Conservation (phyloP, 208 protist species). For the Acanthamoeba culbertsoni region DNA sequence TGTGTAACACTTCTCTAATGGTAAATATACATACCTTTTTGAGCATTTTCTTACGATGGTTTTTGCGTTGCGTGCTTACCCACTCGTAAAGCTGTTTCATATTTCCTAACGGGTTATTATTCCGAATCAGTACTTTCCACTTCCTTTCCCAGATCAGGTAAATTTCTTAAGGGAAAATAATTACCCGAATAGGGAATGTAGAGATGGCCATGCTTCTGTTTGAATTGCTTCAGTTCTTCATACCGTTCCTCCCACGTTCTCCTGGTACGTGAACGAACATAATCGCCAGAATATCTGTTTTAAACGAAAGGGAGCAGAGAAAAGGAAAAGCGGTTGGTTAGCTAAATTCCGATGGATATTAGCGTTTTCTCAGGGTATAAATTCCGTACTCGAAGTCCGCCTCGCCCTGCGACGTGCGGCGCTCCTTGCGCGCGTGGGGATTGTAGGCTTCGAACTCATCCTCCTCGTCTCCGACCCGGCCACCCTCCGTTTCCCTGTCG, state of each 20-base stretch:
- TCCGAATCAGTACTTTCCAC: no score
- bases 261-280: background rate
- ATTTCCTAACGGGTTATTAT: background rate
- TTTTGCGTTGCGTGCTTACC: slow-evolving; percentile 20
- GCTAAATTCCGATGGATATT: no score
- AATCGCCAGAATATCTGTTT: background rate
- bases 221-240: slow-evolving; percentile 9
- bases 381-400: background rate
- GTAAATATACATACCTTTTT: background rate
- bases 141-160: no score
- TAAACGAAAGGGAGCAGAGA: background rate
- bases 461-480: background rate
- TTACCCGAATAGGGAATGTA: slow-evolving; percentile 33
- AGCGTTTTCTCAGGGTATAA: no score
- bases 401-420: background rate
- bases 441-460: background rate
- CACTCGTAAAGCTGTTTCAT: slow-evolving; percentile 44
- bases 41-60: slow-evolving; percentile 3
- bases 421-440: background rate
- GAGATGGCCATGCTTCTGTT: slow-evolving; percentile 2
- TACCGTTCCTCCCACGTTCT: background rate
- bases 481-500: background rate
- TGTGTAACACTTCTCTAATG: no score
- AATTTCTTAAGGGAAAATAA: background rate
- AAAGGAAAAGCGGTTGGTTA: no score